These are phyloP conservation scores for Fusarium multiceps DNA, from an alignment of 2,329 filamentous ascomycete species.

Conservation along the genomic window DNA sequence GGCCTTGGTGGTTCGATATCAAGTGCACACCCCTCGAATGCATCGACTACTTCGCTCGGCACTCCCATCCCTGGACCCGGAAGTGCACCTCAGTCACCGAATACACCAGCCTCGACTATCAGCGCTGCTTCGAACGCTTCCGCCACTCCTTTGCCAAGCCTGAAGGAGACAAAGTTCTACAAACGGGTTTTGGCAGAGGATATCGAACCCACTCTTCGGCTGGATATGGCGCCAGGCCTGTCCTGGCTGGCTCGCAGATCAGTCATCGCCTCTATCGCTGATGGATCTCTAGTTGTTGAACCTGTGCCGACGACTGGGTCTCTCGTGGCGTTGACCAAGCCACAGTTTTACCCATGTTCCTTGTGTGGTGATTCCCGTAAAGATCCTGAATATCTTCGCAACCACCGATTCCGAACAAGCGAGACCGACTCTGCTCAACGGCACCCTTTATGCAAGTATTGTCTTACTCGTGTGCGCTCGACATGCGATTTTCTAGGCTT, in stretches of 20 bases:
- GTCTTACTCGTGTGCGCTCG: conserved; percentile 82
- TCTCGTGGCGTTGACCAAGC: conserved; percentile 61
- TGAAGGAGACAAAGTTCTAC: conserved; percentile 95
- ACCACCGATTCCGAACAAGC: conserved; percentile 88
- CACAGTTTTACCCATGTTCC: conserved; percentile 76
- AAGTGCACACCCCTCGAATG: conserved; percentile 64
- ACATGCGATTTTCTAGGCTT: conserved; percentile 95
- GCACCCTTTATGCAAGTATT: conserved; percentile 91
- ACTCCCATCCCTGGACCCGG: conserved; percentile 60
- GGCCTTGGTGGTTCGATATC: conserved; percentile 61
- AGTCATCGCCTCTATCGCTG: conserved; percentile 83
- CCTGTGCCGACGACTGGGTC: conserved; percentile 75
- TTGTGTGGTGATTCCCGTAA: conserved; percentile 88
- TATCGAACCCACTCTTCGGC: conserved; percentile 90
- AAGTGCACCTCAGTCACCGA: conserved; percentile 69
- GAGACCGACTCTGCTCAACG: conserved; percentile 88
- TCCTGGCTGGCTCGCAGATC: conserved; percentile 93
- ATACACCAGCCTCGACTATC: conserved; percentile 64
- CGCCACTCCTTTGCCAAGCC: conserved; percentile 61
- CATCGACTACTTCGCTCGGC: conserved; percentile 69
- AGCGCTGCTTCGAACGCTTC: conserved; percentile 57
- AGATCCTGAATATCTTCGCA: conserved; percentile 76
- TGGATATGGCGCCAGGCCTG: conserved; percentile 89
- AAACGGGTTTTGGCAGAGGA: conserved; percentile 90
- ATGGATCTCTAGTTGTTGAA: conserved; percentile 89